A percentile compares a stretch with the other conserved stretches of the same genome.
These are phyloP conservation scores for Apophysomyces ossiformis DNA, from an alignment of 371 early-diverging fungal species.

Conservation along the genomic window DNA sequence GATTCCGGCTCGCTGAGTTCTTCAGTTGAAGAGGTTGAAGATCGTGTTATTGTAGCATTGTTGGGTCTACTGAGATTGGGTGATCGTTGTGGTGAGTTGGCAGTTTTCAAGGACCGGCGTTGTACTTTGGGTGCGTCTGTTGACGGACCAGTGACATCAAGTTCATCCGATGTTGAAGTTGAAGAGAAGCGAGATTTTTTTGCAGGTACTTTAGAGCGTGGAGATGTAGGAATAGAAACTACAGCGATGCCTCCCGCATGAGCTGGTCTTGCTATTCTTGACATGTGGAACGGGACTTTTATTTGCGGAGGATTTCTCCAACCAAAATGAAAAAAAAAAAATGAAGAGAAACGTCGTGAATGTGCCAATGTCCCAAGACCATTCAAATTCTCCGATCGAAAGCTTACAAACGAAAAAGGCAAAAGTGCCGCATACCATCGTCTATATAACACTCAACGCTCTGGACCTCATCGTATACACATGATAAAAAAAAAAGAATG, in stretches of 20 bases:
- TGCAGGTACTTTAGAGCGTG: not conserved
- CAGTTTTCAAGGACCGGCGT: conserved; percentile 17
- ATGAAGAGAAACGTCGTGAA: not conserved
- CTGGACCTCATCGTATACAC: no score
- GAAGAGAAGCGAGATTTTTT: conserved; percentile 4
- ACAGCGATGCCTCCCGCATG: conserved; percentile 11
- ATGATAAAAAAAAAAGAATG: no score
- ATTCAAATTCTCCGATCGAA: conserved; percentile 2
- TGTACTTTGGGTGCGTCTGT: conserved; percentile 22
- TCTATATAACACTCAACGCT: no score
- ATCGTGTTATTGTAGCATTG: not conserved
- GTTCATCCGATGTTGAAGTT: conserved; percentile 7
- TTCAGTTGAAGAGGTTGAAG: conserved; percentile 21
- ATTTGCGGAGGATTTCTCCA: not conserved
- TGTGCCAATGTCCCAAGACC: not conserved
- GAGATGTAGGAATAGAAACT: not conserved
- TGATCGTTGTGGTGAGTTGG: conserved; percentile 1
- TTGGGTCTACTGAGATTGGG: not conserved
- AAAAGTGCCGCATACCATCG: conserved; percentile 4
- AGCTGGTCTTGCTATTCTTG: conserved; percentile 23
- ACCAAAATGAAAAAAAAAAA: not conserved
- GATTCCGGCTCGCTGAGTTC: conserved; percentile 20
- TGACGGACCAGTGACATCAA: conserved; percentile 20
- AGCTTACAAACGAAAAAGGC: not conserved
- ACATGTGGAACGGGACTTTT: conserved; percentile 13